These are phyloP conservation scores for Trichoderma asperellum DNA, from an alignment of 2,329 filamentous ascomycete species.

Conservation along the genomic window DNA sequence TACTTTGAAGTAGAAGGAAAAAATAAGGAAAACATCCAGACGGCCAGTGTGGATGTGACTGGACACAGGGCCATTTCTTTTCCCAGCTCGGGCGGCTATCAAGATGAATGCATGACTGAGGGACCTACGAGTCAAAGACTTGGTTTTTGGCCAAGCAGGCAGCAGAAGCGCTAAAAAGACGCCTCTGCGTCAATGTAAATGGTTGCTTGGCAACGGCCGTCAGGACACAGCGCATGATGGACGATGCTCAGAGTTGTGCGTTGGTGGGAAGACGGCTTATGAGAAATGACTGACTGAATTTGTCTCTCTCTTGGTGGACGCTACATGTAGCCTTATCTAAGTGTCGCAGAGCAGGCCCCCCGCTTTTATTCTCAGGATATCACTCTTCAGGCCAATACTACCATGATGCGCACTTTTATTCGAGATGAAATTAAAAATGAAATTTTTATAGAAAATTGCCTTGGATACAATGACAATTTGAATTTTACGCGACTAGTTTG, in stretches of 20 bases:
- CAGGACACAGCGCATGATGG: background rate
- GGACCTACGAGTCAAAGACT: constrained; percentile 32
- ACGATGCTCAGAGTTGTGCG: background rate
- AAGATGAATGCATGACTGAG: background rate
- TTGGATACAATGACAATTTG: background rate
- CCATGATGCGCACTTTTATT: background rate
- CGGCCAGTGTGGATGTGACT: background rate
- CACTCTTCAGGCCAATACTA: background rate
- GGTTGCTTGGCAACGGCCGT: constrained; percentile 1
- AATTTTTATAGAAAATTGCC: background rate
- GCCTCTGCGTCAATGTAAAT: background rate
- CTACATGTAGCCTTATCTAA: background rate
- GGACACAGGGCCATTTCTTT: background rate
- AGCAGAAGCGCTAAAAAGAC: background rate
- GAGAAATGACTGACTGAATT: background rate
- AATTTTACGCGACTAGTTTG: background rate
- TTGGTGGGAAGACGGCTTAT: background rate
- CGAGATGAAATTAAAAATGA: background rate
- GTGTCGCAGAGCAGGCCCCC: background rate
- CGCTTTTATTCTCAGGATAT: background rate
- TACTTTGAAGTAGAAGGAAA: too few relatives aligned
- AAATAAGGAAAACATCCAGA: background rate
- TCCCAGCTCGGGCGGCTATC: too few relatives aligned
- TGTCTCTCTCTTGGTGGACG: background rate
- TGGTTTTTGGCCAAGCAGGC: constrained; percentile 30